Conservation (phyloP, 2,329 filamentous ascomycete species). For the Aureobasidium sp. region DNA sequence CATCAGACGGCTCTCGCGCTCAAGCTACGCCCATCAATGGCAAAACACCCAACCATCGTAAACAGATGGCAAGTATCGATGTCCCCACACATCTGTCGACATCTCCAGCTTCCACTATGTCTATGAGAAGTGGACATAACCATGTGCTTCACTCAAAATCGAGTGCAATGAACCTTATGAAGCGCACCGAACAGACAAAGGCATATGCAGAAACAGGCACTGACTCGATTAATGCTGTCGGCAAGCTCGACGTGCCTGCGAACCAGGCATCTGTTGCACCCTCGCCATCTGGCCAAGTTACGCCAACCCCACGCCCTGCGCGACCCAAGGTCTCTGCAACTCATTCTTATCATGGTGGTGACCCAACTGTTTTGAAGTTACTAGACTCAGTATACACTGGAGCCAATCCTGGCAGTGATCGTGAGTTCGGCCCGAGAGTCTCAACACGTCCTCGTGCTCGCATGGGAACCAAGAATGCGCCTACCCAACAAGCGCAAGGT, state of each 20-base stretch:
- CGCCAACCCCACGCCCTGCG: constrained; percentile 22
- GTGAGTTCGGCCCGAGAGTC: constrained; percentile 64
- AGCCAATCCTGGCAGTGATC: constrained; percentile 52
- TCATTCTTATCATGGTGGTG: constrained; percentile 80
- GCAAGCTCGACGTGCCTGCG: constrained; percentile 46
- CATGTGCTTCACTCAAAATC: constrained; percentile 40
- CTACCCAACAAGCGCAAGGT: constrained; percentile 42
- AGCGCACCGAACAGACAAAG: constrained; percentile 51
- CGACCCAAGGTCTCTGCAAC: constrained; percentile 44
- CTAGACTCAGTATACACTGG: constrained; percentile 77
- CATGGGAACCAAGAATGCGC: constrained; percentile 56
- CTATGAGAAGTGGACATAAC: constrained; percentile 26
- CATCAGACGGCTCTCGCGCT: neutral
- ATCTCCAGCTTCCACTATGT: constrained; percentile 28
- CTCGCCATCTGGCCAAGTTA: constrained; percentile 19
- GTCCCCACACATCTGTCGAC: constrained; percentile 28
- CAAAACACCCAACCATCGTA: neutral
- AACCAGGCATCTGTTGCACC: constrained; percentile 18
- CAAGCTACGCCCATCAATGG: neutral
- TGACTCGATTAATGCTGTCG: constrained; percentile 57
- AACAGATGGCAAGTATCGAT: constrained; percentile 10
- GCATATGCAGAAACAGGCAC: constrained; percentile 58
- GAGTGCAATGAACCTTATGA: constrained; percentile 55
- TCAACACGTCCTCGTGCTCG: constrained; percentile 25
- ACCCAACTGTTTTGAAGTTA: constrained; percentile 54